Percentiles rank a stretch among this genome's conserved stretches.
Evolutionary conservation across 352 stramenopile species (phyloP).

Genomic region (Blastocystis sp.): DNA sequence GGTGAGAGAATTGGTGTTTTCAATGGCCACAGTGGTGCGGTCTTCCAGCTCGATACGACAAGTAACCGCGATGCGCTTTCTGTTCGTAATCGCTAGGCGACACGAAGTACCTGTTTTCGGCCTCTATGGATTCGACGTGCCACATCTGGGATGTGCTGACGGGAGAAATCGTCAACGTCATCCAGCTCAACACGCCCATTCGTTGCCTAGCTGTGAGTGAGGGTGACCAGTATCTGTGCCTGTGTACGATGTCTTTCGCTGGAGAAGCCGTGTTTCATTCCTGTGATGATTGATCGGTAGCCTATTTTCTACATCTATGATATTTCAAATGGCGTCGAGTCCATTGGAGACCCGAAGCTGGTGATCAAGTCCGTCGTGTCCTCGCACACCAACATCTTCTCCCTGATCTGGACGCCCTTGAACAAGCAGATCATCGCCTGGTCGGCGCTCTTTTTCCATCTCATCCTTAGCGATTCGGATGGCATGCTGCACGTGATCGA

Average conservation of each 20-base stretch:
- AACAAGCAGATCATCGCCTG: conserved; percentile 44
- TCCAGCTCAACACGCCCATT: conserved; percentile 79
- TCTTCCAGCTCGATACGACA: conserved; percentile 90
- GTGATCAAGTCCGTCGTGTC: conserved; percentile 28
- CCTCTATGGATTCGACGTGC: conserved; percentile 86
- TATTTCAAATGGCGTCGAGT: conserved; percentile 38
- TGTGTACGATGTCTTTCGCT: neutral
- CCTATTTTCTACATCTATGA: conserved; percentile 49
- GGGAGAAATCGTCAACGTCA: conserved; percentile 82
- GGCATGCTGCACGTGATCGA: conserved; percentile 29
- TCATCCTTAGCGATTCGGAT: conserved; percentile 4
- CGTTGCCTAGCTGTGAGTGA: conserved; percentile 83
- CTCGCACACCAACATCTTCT: neutral
- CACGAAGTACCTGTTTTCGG: conserved; percentile 88
- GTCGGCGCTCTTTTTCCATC: neutral
- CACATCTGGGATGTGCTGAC: conserved; percentile 86
- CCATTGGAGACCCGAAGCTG: conserved; percentile 1
- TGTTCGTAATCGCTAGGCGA: conserved; percentile 72
- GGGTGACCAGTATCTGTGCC: conserved; percentile 77
- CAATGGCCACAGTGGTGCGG: conserved; percentile 89
- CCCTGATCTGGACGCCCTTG: conserved; percentile 18
- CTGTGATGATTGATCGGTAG: neutral
- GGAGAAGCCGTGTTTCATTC: neutral
- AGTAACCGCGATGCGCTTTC: neutral
- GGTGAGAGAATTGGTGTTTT: conserved; percentile 93